Evolutionary conservation across 108 stramenopile species (phyloP), one percentile per base, ranked within the genome.

Genomic region (Cyclotella cryptica): DNA sequence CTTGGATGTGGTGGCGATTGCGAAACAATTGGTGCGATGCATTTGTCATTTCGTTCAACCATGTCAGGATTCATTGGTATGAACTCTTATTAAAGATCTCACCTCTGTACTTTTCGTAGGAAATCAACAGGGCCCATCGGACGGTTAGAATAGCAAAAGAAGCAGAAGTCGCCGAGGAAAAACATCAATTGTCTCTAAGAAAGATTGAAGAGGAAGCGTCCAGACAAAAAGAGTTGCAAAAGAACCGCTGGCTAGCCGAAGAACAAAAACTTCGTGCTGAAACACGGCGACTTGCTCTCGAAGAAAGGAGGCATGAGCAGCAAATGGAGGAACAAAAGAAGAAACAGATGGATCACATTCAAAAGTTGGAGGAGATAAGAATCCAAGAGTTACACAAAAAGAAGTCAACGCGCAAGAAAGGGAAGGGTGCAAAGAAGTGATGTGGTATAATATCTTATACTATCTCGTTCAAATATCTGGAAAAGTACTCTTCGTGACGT

Each of bases 321-420:
- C 28, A 42, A 49, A 62, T 42, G 55, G 72, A 83, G 22, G 49
- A 53, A 2, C 28, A 26, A 15, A 57, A 60, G 22, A 51, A 74
- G 42, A 59, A 49, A 14, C 47, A 46, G 35, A 60, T 62, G 66
- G 73, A 74, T 29, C 43, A 45, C 30, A 49, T 52, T 46, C 39
- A 43, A 15, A 49, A 71, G 47, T 42, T 78, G 74, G 83, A 84
- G 66, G 83, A 79, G 29, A 73, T 44, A 8, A 28, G 83, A 70
- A 51, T 58, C 19, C 75, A 49, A 24, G 58, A 65, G 15, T 65
- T 24, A 11, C 62, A 49, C 21, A 72, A 71, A 9, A 75, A 69
- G 45, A 84, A 57, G 49, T 62, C 60, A 28, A 84, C 79, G 74
- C 70, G 75, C n/a, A 70, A 75, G 40, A 72, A 69, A 35, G 69